These are phyloP conservation scores for Sugiyamaella japonica DNA, from an alignment of 1,139 yeast genomes.

Conservation along the genomic window DNA sequence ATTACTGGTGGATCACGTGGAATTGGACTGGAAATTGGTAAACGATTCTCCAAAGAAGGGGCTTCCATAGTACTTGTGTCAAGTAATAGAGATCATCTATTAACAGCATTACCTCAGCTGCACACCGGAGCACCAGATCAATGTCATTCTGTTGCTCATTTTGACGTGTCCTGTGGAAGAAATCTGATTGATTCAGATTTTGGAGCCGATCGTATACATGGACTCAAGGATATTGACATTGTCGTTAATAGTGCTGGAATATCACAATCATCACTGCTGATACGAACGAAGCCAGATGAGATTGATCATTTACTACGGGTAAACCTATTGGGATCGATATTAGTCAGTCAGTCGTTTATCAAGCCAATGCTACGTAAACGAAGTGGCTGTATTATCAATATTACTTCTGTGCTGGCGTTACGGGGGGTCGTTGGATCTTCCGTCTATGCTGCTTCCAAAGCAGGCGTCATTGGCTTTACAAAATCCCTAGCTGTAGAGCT, in stretches of 20 bases:
- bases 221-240: constrained; percentile 41
- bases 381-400: constrained; percentile 54
- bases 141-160: constrained; percentile 19
- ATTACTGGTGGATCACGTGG: constrained; percentile 90
- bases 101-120: constrained; percentile 5
- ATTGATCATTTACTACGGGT: constrained; percentile 54
- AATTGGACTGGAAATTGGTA: constrained; percentile 69
- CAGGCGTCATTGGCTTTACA: constrained; percentile 68
- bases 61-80: constrained; percentile 63
- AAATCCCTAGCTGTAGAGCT: constrained; percentile 63
- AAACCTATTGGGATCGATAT: constrained; percentile 67
- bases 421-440: constrained; percentile 60
- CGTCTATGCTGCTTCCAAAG: constrained; percentile 78
- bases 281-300: constrained; percentile 46
- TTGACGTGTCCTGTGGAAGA: constrained; percentile 22
- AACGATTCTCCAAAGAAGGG: constrained; percentile 58
- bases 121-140: neutral
- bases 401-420: constrained; percentile 69
- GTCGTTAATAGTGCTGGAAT: constrained; percentile 83
- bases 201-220: neutral
- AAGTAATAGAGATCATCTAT: constrained; percentile 42
- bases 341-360: constrained; percentile 52
- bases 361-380: constrained; percentile 51
- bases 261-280: constrained; percentile 59
- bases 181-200: constrained; percentile 11